Conservation (phyloP, 208 protist species). For the Trypanosoma melophagium region DNA sequence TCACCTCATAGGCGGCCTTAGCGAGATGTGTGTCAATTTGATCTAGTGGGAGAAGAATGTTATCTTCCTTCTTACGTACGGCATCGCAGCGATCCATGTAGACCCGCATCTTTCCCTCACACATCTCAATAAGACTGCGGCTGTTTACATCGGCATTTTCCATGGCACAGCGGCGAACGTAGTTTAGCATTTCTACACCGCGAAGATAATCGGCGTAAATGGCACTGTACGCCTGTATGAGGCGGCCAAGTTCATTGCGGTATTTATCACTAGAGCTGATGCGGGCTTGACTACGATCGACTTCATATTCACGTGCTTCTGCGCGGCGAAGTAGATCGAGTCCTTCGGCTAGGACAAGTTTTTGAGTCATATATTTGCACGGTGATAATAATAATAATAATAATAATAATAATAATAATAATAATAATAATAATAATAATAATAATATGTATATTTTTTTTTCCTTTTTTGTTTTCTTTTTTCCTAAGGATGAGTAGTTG, state of each 20-base stretch:
- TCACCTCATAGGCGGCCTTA: conserved; percentile 46
- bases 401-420: not conserved
- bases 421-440: not conserved
- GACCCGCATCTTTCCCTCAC: conserved; percentile 58
- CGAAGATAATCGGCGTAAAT: conserved; percentile 67
- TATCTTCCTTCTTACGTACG: conserved; percentile 65
- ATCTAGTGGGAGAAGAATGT: conserved; percentile 64
- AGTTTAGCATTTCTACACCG: conserved; percentile 74
- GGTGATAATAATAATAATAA: not conserved
- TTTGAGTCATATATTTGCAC: conserved; percentile 55
- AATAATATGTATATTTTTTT: too few species aligned
- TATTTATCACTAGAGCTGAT: conserved; percentile 46
- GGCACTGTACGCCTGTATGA: conserved; percentile 53
- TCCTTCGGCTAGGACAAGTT: conserved; percentile 72
- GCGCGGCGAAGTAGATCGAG: conserved; percentile 73
- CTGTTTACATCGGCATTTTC: conserved; percentile 26
- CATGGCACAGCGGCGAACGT: conserved; percentile 61
- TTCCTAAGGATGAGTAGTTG: too few species aligned
- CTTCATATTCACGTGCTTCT: conserved; percentile 70
- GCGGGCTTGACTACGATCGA: conserved; percentile 48
- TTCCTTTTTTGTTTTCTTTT: too few species aligned
- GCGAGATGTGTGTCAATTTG: conserved; percentile 44
- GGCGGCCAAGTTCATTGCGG: conserved; percentile 42
- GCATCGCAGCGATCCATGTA: conserved; percentile 78
- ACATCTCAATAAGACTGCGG: conserved; percentile 58